A percentile compares a stretch with the other conserved stretches of the same genome.
These are phyloP conservation scores for Vanilla planifolia DNA, from an alignment of 106 monocot species.

Conservation along the genomic window DNA sequence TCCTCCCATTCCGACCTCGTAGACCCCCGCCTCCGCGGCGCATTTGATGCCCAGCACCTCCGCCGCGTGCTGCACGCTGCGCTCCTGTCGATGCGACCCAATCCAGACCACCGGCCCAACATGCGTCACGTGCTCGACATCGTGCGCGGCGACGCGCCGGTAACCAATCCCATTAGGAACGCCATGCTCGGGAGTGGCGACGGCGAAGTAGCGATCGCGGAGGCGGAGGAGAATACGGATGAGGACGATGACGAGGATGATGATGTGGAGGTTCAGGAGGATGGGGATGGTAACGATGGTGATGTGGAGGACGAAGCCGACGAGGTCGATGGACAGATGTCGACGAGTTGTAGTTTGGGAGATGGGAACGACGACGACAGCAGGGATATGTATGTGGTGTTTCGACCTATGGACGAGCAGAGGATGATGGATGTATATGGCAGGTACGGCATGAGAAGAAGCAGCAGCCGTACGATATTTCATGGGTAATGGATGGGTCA, in stretches of 20 bases:
- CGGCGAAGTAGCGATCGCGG: neutral
- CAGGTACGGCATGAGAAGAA: neutral
- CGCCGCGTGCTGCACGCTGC: conserved; percentile 24
- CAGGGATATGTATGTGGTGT: conserved; percentile 18
- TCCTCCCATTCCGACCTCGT: conserved; percentile 20
- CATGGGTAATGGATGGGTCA: neutral
- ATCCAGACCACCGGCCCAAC: conserved; percentile 28
- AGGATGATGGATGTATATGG: conserved; percentile 20
- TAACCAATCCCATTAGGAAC: neutral
- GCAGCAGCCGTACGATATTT: neutral
- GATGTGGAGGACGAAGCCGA: conserved; percentile 2
- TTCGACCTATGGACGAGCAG: conserved; percentile 27
- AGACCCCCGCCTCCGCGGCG: conserved; percentile 20
- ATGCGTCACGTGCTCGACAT: conserved; percentile 24
- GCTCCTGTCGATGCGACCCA: conserved; percentile 25
- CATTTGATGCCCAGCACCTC: conserved; percentile 25
- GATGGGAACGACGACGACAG: neutral
- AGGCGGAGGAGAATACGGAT: too few species aligned
- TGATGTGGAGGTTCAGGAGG: conserved; percentile 12
- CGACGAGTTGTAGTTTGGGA: neutral
- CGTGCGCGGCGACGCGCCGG: neutral
- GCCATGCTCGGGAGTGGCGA: conserved; percentile 6
- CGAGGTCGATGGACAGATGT: neutral
- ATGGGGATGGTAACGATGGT: neutral
- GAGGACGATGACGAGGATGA: neutral